Evolutionary conservation across 2,329 filamentous ascomycete species (phyloP).

Genomic region (Xylariaceae sp.): DNA sequence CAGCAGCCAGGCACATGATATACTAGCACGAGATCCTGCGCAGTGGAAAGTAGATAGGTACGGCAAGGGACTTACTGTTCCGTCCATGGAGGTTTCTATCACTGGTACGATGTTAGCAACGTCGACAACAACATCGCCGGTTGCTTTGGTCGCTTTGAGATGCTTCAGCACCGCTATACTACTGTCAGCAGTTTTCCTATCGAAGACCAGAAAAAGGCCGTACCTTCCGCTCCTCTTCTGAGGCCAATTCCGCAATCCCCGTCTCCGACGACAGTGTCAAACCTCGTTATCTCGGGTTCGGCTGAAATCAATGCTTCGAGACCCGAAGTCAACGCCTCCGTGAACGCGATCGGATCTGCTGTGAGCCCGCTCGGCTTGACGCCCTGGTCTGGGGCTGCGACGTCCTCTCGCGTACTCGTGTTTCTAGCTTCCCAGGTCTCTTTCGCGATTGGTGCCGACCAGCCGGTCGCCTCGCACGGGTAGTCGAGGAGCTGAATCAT

Average conservation of each 20-base stretch:
- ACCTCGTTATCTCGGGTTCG: slow-evolving; percentile 67
- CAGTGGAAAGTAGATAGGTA: background rate
- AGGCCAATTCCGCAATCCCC: slow-evolving; percentile 85
- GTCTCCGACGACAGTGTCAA: slow-evolving; percentile 80
- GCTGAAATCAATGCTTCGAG: slow-evolving; percentile 58
- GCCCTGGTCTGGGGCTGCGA: slow-evolving; percentile 27
- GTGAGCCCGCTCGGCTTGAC: slow-evolving; percentile 43
- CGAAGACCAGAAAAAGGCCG: slow-evolving; percentile 14
- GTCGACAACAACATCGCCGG: slow-evolving; percentile 49
- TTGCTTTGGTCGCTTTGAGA: slow-evolving; percentile 38
- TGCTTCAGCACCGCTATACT: slow-evolving; percentile 47
- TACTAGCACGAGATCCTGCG: background rate
- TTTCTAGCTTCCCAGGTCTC: slow-evolving; percentile 59
- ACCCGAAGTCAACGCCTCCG: slow-evolving; percentile 48
- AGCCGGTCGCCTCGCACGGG: slow-evolving; percentile 63
- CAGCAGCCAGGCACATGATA: background rate
- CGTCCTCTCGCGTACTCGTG: slow-evolving; percentile 40
- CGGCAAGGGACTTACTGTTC: slow-evolving; percentile 52
- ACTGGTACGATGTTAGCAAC: slow-evolving; percentile 48
- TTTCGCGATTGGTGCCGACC: slow-evolving; percentile 58
- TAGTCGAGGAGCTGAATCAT: slow-evolving; percentile 67
- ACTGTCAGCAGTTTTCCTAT: slow-evolving; percentile 1
- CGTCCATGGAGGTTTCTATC: slow-evolving; percentile 55
- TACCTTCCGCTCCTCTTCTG: slow-evolving; percentile 77
- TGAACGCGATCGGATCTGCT: slow-evolving; percentile 47